Percentiles rank a stretch among this genome's conserved stretches.
phyloP scores from a whole-genome alignment of 148 eudicot genomes.

The Camellia granthamiana region DNA sequence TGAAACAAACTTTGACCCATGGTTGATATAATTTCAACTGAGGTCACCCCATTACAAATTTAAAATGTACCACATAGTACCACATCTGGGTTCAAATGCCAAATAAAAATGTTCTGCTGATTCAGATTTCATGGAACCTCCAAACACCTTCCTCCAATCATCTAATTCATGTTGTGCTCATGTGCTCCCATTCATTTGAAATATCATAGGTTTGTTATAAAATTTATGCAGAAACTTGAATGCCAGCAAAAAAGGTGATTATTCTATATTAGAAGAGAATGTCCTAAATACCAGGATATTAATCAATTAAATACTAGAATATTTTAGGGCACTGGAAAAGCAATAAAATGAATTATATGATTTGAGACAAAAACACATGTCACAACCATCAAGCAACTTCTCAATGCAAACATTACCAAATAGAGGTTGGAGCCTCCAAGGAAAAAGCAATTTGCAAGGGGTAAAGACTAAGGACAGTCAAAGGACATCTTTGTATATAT shows the following conservation, averaged over 20 bases:
- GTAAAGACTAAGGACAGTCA: no score
- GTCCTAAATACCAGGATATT: no score
- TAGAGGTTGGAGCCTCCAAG: no score
- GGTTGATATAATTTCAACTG: neutral
- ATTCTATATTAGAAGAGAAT: no score
- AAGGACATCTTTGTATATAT: no score
- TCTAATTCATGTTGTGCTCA: neutral
- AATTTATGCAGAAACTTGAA: neutral
- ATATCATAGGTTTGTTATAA: neutral
- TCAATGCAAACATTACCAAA: no score
- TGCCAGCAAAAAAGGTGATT: neutral
- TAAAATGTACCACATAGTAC: neutral
- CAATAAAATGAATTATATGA: no score
- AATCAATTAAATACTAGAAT: no score
- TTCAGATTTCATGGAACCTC: constrained; percentile 7
- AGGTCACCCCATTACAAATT: neutral
- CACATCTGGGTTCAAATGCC: neutral
- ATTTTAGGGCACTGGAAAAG: no score
- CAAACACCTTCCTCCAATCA: neutral
- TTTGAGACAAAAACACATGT: no score
- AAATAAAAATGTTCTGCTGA: neutral
- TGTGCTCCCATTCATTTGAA: neutral
- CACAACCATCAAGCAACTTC: no score
- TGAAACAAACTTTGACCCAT: neutral
- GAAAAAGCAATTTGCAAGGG: no score